These are phyloP conservation scores for Elongisporangium undulatum DNA, from an alignment of 352 stramenopile genomes.

Conservation along the genomic window DNA sequence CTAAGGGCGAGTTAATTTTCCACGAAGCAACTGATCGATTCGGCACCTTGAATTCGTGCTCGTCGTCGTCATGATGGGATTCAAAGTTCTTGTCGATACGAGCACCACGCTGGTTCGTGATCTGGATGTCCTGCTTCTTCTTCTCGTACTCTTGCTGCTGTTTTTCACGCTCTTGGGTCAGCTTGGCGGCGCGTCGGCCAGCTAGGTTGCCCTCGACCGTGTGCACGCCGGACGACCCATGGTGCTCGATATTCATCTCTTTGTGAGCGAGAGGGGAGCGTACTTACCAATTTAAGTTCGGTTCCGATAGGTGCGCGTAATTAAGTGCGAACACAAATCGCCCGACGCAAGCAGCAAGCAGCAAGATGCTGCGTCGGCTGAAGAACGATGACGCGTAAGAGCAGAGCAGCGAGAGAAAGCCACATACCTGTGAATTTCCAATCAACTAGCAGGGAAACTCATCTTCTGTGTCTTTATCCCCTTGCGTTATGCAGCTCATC, in stretches of 20 bases:
- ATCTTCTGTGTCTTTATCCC: neutral
- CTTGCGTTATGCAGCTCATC: neutral
- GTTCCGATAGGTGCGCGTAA: neutral
- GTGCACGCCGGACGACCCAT: conserved; percentile 88
- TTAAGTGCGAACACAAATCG: neutral
- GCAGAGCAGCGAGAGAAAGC: neutral
- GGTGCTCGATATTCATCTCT: conserved; percentile 30
- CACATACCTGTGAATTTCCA: neutral
- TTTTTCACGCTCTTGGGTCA: conserved; percentile 91
- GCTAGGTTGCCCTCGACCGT: conserved; percentile 97
- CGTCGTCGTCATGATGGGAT: conserved; percentile 70
- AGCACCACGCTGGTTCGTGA: conserved; percentile 64
- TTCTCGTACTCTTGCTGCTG: conserved; percentile 93
- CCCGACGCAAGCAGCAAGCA: too few relatives aligned
- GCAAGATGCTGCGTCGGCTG: neutral
- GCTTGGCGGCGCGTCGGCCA: conserved; percentile 83
- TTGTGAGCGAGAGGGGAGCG: neutral
- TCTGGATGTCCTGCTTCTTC: conserved; percentile 90
- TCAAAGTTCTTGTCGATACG: conserved; percentile 93
- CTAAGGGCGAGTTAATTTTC: neutral
- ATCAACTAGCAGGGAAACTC: neutral
- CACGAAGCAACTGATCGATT: neutral
- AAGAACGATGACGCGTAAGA: neutral
- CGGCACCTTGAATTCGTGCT: conserved; percentile 82
- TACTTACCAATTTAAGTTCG: neutral